Conservation (phyloP, 2,329 filamentous ascomycete species). For the Epichloe baconii region DNA sequence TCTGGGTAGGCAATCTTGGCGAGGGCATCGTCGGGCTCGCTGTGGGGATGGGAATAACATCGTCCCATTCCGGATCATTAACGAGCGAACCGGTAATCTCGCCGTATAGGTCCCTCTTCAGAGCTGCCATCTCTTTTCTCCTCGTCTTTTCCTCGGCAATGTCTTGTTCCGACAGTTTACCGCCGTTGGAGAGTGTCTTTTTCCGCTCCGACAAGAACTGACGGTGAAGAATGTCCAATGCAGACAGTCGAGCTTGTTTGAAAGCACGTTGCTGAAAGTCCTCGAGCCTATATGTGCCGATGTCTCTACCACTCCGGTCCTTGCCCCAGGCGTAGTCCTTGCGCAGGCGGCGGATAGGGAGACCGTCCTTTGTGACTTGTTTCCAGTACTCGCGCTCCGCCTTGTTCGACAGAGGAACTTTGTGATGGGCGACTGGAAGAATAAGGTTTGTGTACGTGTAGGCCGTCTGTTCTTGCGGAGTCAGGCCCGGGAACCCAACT, state of each 20-base stretch:
- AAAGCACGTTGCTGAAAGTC: conserved; percentile 31
- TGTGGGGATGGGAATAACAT: conserved; percentile 68
- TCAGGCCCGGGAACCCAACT: conserved; percentile 31
- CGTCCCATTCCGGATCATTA: conserved; percentile 66
- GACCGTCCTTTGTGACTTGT: conserved; percentile 36
- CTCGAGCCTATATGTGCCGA: conserved; percentile 33
- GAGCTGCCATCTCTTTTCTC: conserved; percentile 35
- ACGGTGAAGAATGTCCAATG: conserved; percentile 30
- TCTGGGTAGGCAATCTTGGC: conserved; percentile 87
- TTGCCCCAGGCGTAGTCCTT: conserved; percentile 33
- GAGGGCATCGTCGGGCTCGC: conserved; percentile 72
- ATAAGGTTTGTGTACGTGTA: conserved; percentile 36
- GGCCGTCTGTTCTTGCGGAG: conserved; percentile 33
- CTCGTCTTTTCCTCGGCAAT: conserved; percentile 32
- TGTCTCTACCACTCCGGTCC: conserved; percentile 35
- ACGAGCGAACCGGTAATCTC: conserved; percentile 31
- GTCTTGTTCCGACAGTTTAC: conserved; percentile 24
- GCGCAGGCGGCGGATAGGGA: conserved; percentile 33
- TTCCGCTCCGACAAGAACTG: conserved; percentile 28
- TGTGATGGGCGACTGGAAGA: conserved; percentile 24
- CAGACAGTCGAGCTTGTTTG: conserved; percentile 29
- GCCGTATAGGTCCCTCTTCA: conserved; percentile 41
- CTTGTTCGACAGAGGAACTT: conserved; percentile 28
- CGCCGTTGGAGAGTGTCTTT: conserved; percentile 13
- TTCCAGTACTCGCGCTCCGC: conserved; percentile 46